Base-by-base conservation (phyloP, 805 yeast species). In the Candida insectorum region DNA sequence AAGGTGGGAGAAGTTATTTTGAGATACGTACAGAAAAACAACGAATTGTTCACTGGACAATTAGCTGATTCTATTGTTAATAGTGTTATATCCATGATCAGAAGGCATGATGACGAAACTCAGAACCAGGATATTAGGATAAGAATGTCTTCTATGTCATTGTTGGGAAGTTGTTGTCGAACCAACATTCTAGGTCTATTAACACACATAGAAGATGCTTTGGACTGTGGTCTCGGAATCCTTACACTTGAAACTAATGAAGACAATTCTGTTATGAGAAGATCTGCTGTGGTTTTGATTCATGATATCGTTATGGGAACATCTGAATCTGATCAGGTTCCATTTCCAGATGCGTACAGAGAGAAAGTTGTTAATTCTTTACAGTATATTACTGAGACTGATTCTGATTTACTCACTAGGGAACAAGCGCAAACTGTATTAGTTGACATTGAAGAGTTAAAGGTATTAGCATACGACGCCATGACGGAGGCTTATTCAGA, bases 61-160 rank as follows among this genome's bases (percentile, higher is more conserved):
- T 18, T 58, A 2, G 75, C 79, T 0, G 58, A 56, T 7, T 32
- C 48, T 1, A 52, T 87, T 4, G 66, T 75, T 1, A 51, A 58
- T 4, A 47, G 66, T 0, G 67, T 77, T 18, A 48, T 84, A 2
- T 26, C 44, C 1, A 29, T 69, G 15, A 62, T 77, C 3, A 43
- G 63, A 26, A 44, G 62, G 20, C 39, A 50, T 2, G 26, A 30
- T 1, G 40, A 40, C 4, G 51, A 41, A 1, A 43, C 55, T n/a
- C 44, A 54, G 4, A 51, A 56, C 14, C 59, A 36, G 3, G 95
- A 87, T 42, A 63, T 70, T 37, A 70, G 80, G 24, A 43, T 88
- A 24, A 66, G 97, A 44, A 80, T 87, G 83, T 89, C 97, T 2
- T 75, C 96, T 0, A 73, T 89, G 77, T 85, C 96, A 0, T 56